phyloP scores from a whole-genome alignment of 2,329 filamentous ascomycete species.

The Capronia americana region DNA sequence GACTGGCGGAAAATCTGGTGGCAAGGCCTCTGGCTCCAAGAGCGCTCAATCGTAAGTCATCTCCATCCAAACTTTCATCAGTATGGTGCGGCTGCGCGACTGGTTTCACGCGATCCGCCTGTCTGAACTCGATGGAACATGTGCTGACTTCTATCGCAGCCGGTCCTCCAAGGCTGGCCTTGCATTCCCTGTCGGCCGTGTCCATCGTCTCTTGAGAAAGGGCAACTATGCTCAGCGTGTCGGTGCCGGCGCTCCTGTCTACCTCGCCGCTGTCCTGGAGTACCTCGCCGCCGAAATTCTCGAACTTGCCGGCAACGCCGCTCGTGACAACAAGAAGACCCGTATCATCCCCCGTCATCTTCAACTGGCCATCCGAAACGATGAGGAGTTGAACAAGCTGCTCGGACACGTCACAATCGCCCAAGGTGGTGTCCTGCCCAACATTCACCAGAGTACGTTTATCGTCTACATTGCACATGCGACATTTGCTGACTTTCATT shows the following conservation, averaged over 20 bases:
- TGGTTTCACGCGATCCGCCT: background rate
- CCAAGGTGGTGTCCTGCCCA: slow-evolving; percentile 94
- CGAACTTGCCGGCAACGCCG: slow-evolving; percentile 97
- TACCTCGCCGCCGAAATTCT: slow-evolving; percentile 99
- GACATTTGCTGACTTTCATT: slow-evolving; percentile 50
- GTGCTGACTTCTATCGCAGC: slow-evolving; percentile 62
- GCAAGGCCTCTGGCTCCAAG: slow-evolving; percentile 99
- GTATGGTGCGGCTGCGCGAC: background rate
- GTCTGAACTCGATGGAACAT: slow-evolving; percentile 14
- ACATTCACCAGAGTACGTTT: slow-evolving; percentile 92
- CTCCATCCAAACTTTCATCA: background rate
- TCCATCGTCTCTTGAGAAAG: slow-evolving; percentile 98
- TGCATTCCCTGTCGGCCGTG: slow-evolving; percentile 98
- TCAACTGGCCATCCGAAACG: slow-evolving; percentile 98
- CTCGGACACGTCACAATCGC: slow-evolving; percentile 95
- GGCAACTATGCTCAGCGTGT: slow-evolving; percentile 99
- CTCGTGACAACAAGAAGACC: slow-evolving; percentile 99
- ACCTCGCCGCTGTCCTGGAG: slow-evolving; percentile 95
- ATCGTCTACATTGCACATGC: slow-evolving; percentile 35
- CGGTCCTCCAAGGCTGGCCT: slow-evolving; percentile 99
- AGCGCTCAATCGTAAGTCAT: slow-evolving; percentile 96
- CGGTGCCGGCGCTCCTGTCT: slow-evolving; percentile 96
- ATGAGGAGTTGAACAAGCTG: slow-evolving; percentile 99
- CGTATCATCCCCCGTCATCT: slow-evolving; percentile 99
- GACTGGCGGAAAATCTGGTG: slow-evolving; percentile 99